Base-by-base conservation (phyloP, 768 basidiomycete genomes). In the Porpolomopsis calyptriformis region DNA sequence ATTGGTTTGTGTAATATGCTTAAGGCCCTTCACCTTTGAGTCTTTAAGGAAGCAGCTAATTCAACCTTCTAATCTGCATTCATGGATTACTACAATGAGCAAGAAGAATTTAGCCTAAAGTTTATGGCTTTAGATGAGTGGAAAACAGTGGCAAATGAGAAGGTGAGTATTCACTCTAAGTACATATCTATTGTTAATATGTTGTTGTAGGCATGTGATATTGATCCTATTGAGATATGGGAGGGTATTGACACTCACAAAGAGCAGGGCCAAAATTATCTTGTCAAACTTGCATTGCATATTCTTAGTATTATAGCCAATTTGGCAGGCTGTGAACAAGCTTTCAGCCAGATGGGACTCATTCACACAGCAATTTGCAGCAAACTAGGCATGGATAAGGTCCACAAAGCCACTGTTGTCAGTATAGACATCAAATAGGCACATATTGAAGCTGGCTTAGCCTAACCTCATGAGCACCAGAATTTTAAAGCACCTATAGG, bases 231-330 rank as follows among this genome's bases (percentile, higher is more conserved):
- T 19, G 16, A 23, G n/a, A n/a, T n/a, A n/a, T n/a, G n/a, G n/a
- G n/a, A n/a, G n/a, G n/a, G n/a, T n/a, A n/a, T n/a, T n/a, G n/a
- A n/a, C n/a, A n/a, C n/a, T n/a, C n/a, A n/a, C n/a, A n/a, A n/a
- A n/a, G 12, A 47, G 37, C 34, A 40, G 25, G n/a, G 23, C 42
- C 22, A 22, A 24, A 20, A 37, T 33, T 16, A 41, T 35, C 26
- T 53, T 59, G 23, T 45, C 55, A 12, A 47, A 49, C 44, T 63
- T 10, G 61, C 58, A 7, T 54, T 60, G 26, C 51, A 42, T 33
- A 48, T 62, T 25, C 55, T 61, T 27, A 55, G 47, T 34, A 49
- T 63, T 18, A 43, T 57, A n/a, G 45, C 58, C 4, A 64, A 63
- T 46, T 62, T 60, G 8, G 58, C 61, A 10, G 55, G 54, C 26